Percentiles rank a stretch among this genome's conserved stretches.
phyloP scores from a whole-genome alignment of 148 eudicot species.

The Silene latifolia region DNA sequence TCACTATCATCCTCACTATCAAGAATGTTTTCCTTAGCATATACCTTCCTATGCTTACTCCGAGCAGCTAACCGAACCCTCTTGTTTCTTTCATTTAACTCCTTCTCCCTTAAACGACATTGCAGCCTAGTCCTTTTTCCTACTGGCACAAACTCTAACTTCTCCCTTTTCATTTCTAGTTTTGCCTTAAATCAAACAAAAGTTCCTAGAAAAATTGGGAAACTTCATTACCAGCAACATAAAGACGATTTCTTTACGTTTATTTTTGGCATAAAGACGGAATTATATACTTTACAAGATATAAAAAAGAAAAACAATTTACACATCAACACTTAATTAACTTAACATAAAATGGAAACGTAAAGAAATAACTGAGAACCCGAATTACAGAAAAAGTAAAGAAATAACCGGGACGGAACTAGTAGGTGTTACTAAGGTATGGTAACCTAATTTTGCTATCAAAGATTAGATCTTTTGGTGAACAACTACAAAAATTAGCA shows the following conservation, averaged over 20 bases:
- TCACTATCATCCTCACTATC: background rate
- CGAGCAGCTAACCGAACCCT: constrained; percentile 3
- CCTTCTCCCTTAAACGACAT: background rate
- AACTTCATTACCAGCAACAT: background rate
- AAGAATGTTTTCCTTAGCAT: background rate
- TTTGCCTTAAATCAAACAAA: background rate
- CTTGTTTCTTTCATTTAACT: background rate
- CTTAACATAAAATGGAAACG: no score
- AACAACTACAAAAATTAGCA: background rate
- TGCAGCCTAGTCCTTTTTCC: constrained; percentile 18
- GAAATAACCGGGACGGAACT: no score
- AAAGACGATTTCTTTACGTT: no score
- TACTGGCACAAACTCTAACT: background rate
- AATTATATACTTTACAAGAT: no score
- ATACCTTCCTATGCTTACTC: background rate
- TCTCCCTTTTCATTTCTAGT: background rate
- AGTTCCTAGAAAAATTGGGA: background rate
- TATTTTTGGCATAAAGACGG: no score
- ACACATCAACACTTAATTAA: no score
- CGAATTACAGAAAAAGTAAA: no score
- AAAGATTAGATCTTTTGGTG: background rate
- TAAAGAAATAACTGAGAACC: no score
- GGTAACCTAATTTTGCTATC: background rate
- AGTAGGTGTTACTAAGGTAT: no score
- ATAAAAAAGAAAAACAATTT: no score